These are phyloP conservation scores for Claviceps fusiformis DNA, from an alignment of 2,329 filamentous ascomycete species.

Conservation along the genomic window DNA sequence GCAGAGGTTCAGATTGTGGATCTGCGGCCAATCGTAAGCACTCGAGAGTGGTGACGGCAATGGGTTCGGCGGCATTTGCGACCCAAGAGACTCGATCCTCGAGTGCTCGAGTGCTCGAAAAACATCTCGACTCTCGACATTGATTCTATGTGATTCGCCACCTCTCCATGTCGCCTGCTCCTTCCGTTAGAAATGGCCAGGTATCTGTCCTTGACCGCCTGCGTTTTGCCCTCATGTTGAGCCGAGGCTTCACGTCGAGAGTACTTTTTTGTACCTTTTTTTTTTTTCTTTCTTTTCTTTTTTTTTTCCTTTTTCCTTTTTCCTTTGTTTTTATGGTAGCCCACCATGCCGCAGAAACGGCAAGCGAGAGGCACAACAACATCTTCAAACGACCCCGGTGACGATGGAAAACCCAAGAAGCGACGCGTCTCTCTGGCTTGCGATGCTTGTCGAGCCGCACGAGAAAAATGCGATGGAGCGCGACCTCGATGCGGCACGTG, in stretches of 20 bases:
- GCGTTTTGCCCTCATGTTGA: background rate
- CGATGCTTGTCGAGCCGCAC: slow-evolving; percentile 52
- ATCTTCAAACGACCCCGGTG: background rate
- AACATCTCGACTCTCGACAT: background rate
- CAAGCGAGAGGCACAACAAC: slow-evolving; percentile 11
- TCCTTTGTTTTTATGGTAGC: background rate
- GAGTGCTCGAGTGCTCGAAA: background rate
- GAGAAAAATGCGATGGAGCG: slow-evolving; percentile 60
- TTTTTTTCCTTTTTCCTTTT: too few species aligned
- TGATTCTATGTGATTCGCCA: background rate
- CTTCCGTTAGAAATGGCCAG: background rate
- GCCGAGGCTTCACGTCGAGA: background rate
- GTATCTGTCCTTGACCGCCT: background rate
- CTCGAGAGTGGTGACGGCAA: background rate
- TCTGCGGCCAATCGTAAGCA: background rate
- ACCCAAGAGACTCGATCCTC: background rate
- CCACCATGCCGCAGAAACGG: slow-evolving; percentile 27
- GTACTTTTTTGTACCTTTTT: background rate
- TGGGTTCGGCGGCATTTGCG: background rate
- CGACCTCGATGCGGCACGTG: slow-evolving; percentile 57
- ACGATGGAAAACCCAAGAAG: slow-evolving; percentile 29
- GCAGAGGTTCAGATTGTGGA: background rate
- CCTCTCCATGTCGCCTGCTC: background rate
- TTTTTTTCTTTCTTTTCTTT: too few species aligned
- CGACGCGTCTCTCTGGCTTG: slow-evolving; percentile 56